Base-by-base conservation (phyloP, 257 asterid species). In the Nicotiana sylvestris region DNA sequence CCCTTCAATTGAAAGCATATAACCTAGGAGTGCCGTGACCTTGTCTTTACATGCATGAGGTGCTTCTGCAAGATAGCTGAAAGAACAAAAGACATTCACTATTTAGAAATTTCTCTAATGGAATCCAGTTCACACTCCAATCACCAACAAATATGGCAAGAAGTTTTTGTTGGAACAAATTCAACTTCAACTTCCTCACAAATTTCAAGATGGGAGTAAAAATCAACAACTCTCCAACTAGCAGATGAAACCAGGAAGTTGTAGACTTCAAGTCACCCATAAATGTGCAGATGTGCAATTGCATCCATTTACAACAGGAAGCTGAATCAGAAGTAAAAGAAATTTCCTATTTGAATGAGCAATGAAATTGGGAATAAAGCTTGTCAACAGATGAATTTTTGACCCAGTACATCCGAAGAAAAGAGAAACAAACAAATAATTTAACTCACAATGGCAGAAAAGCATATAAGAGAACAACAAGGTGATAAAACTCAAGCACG, bases 21-120 rank as follows among this genome's bases (percentile, higher is more conserved):
- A 96, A 67, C 88, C 88, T 35, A 94, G 91, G 87, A 96, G 97
- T 79, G 86, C 91, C 83, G 82, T 65, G 65, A 96, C 91, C 89
- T 92, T 92, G 86, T 92, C 95, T 82, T 83, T 80, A 88, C 97
- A 89, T 83, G 98, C 98, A 81, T 78, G 37, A 62, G 99, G 98
- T 18, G 94, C 90, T 87, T 94, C 97, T 80, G 99, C 98, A 76
- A 96, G 98, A 91, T 93, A 96, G 85, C 98, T 93, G 91, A 82
- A 62, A 82, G 83, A 74, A 87, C 39, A 74, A 49, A 72, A 74
- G 80, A 74, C 61, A 72, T 72, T 49, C 25, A 74, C 25, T 46
- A 49, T 25, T 27, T 3, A 3, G 2, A 51, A 49, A 4, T 12
- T 74, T 16, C 80, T 53, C 27, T 7, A 10, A 15, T 15, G 2